Conservation (phyloP, 1,284 basidiomycete species). For the Cryptococcus floricola region DNA sequence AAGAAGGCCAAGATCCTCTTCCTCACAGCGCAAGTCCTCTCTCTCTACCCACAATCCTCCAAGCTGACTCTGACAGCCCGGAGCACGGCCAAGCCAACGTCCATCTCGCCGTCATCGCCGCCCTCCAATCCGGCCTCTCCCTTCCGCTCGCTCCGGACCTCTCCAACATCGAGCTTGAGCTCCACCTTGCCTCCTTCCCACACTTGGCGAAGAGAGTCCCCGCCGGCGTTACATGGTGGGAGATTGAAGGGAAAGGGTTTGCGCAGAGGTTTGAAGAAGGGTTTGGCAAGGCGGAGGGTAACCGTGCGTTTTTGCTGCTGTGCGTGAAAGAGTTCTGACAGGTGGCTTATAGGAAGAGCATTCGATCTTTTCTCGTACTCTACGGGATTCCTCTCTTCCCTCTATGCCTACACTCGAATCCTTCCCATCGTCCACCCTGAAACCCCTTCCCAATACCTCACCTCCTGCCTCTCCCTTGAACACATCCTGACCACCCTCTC, state of each 20-base stretch:
- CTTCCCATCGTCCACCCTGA: not conserved
- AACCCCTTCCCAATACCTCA: slow-evolving; percentile 16
- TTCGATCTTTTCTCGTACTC: not conserved
- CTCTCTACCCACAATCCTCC: not conserved
- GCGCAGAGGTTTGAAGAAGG: no score
- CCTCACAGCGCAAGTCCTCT: not conserved
- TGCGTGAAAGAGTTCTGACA: not conserved
- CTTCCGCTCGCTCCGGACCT: not conserved
- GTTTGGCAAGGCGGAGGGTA: not conserved
- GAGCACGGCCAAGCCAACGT: not conserved
- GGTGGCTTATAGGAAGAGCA: not conserved
- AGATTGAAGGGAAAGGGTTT: no score
- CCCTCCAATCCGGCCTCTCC: not conserved
- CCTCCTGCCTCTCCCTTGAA: slow-evolving; percentile 5
- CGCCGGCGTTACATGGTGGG: not conserved
- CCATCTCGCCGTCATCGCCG: not conserved
- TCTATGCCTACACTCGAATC: not conserved
- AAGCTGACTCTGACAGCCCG: not conserved
- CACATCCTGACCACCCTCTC: slow-evolving; percentile 5
- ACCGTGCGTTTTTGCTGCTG: not conserved
- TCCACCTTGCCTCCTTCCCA: not conserved
- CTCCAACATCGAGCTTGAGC: not conserved
- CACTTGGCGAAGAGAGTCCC: not conserved
- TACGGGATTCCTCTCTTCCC: not conserved
- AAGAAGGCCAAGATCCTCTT: not conserved